phyloP scores from a whole-genome alignment of 208 protist species.

The Strigomonas galati region DNA sequence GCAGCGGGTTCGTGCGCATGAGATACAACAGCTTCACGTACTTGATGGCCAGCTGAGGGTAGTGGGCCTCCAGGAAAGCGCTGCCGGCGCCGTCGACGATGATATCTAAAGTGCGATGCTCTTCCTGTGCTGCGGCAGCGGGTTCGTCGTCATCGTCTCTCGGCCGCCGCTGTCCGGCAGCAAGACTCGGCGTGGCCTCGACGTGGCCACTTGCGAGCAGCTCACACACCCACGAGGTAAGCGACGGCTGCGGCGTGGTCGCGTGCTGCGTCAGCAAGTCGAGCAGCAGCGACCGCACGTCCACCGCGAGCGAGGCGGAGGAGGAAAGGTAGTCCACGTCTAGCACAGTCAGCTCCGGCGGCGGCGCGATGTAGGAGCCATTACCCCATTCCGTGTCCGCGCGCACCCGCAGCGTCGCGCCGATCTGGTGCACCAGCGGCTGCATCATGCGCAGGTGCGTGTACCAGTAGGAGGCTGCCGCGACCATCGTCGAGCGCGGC shows the following conservation, averaged over 20 bases:
- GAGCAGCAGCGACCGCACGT: constrained; percentile 69
- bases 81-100: constrained; percentile 65
- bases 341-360: constrained; percentile 63
- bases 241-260: constrained; percentile 31
- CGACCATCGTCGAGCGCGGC: constrained; percentile 45
- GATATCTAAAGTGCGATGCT: constrained; percentile 33
- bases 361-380: constrained; percentile 32
- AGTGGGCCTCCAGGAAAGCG: constrained; percentile 31
- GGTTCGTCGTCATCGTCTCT: neutral
- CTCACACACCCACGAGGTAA: constrained; percentile 57
- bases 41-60: constrained; percentile 70
- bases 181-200: neutral
- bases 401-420: constrained; percentile 27
- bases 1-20: constrained; percentile 59
- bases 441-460: constrained; percentile 27
- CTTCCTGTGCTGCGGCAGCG: constrained; percentile 13
- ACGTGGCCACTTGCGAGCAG: constrained; percentile 20
- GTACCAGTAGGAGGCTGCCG: constrained; percentile 46
- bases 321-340: constrained; percentile 38
- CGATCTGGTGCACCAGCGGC: constrained; percentile 33
- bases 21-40: constrained; percentile 78
- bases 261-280: constrained; percentile 81
- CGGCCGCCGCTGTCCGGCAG: neutral
- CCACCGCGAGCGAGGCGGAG: constrained; percentile 8
- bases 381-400: neutral